phyloP scores from a whole-genome alignment of 169 alveolate genomes.

The Plasmodium fragile region DNA sequence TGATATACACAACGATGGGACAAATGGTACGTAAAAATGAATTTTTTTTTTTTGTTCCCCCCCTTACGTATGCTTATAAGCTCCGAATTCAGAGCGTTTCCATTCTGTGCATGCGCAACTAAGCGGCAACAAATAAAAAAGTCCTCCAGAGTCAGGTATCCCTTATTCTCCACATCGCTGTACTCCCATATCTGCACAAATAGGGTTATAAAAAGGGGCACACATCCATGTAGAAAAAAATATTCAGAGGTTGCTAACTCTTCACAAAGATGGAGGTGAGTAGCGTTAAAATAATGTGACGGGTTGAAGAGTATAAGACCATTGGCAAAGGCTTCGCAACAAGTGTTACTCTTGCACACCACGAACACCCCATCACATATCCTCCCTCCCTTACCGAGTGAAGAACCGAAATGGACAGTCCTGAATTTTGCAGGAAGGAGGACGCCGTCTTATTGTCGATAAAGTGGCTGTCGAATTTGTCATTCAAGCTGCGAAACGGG shows the following conservation, averaged over 20 bases:
- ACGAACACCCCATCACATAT: too few relatives aligned
- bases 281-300: not conserved
- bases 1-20: too few relatives aligned
- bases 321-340: not conserved
- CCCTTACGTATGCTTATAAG: constrained; percentile 43
- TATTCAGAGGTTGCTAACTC: not conserved
- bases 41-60: not conserved
- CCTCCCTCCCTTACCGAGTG: constrained; percentile 25
- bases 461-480: constrained; percentile 42
- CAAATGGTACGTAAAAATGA: too few relatives aligned
- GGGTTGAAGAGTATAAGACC: not conserved
- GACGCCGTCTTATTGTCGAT: constrained; percentile 72
- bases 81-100: constrained; percentile 55
- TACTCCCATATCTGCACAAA: constrained; percentile 83
- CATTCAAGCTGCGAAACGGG: constrained; percentile 24
- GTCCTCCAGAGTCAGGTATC: constrained; percentile 87
- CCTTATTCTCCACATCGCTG: constrained; percentile 83
- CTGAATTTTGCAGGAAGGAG: constrained; percentile 63
- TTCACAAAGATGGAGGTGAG: not conserved
- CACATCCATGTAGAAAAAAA: not conserved
- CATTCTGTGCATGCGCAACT: constrained; percentile 92
- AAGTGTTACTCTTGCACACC: not conserved
- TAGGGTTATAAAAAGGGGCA: not conserved
- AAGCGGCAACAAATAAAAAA: constrained; percentile 89
- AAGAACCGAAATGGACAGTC: constrained; percentile 41